These are phyloP conservation scores for Hericium rajendrae DNA, from an alignment of 768 basidiomycete species.

Conservation along the genomic window DNA sequence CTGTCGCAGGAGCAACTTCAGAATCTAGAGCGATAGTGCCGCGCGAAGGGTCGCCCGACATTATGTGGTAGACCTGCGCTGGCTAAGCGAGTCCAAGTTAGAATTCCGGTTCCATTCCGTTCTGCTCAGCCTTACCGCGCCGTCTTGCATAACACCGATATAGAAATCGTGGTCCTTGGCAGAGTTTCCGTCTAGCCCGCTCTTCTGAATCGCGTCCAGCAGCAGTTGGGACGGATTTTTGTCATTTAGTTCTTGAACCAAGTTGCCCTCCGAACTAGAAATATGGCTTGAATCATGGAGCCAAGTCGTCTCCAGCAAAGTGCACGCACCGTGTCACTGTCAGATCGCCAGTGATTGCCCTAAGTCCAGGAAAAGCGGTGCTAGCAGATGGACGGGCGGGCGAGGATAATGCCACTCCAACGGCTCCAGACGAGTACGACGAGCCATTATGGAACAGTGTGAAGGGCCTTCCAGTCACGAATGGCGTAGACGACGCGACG, in stretches of 20 bases:
- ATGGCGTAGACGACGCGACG: conserved; percentile 66
- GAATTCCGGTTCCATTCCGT: too few relatives aligned
- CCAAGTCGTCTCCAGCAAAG: too few relatives aligned
- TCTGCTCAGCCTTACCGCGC: conserved; percentile 11
- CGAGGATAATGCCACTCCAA: conserved; percentile 43
- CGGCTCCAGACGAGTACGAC: conserved; percentile 54
- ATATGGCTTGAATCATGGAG: too few relatives aligned
- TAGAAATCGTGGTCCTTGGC: conserved; percentile 50
- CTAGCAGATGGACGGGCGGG: neutral
- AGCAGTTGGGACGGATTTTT: conserved; percentile 55
- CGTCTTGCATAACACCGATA: conserved; percentile 31
- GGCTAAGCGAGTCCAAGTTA: conserved; percentile 21
- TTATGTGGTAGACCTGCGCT: conserved; percentile 44
- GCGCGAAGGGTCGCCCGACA: conserved; percentile 62
- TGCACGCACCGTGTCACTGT: conserved; percentile 42
- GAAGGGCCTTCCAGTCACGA: conserved; percentile 64
- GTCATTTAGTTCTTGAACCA: conserved; percentile 48
- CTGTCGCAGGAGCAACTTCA: conserved; percentile 37
- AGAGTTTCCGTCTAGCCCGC: conserved; percentile 18
- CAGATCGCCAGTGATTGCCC: conserved; percentile 35
- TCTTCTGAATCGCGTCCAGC: conserved; percentile 38
- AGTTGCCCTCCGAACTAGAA: conserved; percentile 59
- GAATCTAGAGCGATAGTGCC: conserved; percentile 57
- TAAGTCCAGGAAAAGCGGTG: conserved; percentile 31
- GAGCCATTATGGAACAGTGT: conserved; percentile 54